Evolutionary conservation across 2,329 filamentous ascomycete species (phyloP).

Genomic region (Botrytis aclada): DNA sequence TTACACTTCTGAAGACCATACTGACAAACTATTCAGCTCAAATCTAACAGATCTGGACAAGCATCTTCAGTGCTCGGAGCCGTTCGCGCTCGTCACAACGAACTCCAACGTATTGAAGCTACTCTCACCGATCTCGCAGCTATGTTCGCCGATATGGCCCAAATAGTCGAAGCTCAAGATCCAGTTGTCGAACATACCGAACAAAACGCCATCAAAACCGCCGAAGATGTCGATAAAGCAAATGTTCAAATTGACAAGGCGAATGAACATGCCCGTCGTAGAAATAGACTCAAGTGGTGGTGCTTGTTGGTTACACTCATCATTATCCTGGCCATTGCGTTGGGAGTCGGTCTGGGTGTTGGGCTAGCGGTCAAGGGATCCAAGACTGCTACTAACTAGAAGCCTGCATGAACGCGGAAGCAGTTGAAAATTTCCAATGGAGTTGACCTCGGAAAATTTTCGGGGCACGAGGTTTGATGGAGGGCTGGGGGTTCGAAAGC

Average conservation of each 20-base stretch:
- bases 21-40: conserved; percentile 53
- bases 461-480: not conserved
- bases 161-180: conserved; percentile 71
- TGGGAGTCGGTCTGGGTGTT: conserved; percentile 47
- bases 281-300: conserved; percentile 80
- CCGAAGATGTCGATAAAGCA: conserved; percentile 63
- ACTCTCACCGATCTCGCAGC: conserved; percentile 67
- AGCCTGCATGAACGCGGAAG: not conserved
- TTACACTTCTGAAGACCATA: not conserved
- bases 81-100: conserved; percentile 78
- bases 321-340: conserved; percentile 56
- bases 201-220: conserved; percentile 62
- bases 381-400: conserved; percentile 20
- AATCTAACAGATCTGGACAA: conserved; percentile 70
- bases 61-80: conserved; percentile 71
- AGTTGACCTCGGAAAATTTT: not conserved
- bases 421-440: not conserved
- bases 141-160: conserved; percentile 72
- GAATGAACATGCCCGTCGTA: conserved; percentile 62
- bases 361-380: conserved; percentile 27
- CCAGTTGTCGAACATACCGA: conserved; percentile 59
- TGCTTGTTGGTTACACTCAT: conserved; percentile 61
- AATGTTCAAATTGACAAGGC: conserved; percentile 68
- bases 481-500: conserved; percentile 9
- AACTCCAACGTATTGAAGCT: conserved; percentile 76